Base-by-base conservation (phyloP, 257 asterid genomes). In the Ocimum tenuiflorum region DNA sequence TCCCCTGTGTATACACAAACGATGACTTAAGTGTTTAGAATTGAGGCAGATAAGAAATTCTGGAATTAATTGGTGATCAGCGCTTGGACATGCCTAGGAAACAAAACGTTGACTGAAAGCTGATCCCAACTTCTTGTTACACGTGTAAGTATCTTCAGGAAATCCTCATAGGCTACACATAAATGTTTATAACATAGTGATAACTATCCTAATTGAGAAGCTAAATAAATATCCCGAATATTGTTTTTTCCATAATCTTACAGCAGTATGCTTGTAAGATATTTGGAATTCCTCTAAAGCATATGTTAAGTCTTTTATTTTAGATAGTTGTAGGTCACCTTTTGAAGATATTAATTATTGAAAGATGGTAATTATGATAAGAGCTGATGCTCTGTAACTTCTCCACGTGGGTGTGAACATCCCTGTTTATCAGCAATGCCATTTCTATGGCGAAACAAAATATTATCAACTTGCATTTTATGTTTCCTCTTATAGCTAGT, bases 51-150 rank as follows among this genome's bases (percentile, higher is more conserved):
- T 47, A 35, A 22, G 23, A 8, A 59, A 14, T 73, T 70, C 45
- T 74, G 62, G 18, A 55, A 42, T 45, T 63, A 42, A 35, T 63
- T 57, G 13, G 27, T 39, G 35, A 47, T 43, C 31, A n/a, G 22
- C 46, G 7, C 18, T 42, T 60, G 47, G 47, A 31, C 14, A n/a
- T 23, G 65, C 48, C 42, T 8, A 8, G 43, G 38, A 53, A 56
- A 57, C 2, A 12, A 20, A 8, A 54, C 4, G 49, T 14, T 39
- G 33, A 41, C 17, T 27, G 31, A 61, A 45, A 61, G 45, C 31
- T 64, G 56, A 11, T 60, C 53, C 60, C 59, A 41, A 67, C 60
- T 68, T 63, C 48, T 45, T 15, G 53, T 38, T 60, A 60, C 61
- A 66, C 14, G 8, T 70, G 66, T 47, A 8, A 41, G 64, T 17